Evolutionary conservation across 2,329 filamentous ascomycete species (phyloP), one percentile per base, ranked within the genome.

Genomic region (Phyllosticta paracitricarpa): DNA sequence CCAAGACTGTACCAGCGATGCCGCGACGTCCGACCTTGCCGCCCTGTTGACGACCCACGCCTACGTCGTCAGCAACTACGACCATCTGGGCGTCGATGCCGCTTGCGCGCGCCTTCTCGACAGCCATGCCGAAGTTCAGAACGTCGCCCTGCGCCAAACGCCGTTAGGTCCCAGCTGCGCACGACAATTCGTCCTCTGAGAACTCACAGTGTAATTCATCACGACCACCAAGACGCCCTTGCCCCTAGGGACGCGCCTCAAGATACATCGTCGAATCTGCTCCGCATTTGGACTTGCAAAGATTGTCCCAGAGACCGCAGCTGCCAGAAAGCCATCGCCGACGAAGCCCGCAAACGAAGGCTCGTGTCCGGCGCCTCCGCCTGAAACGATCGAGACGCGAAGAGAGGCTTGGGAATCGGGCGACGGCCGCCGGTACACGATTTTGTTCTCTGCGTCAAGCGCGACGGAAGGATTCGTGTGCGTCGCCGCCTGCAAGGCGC

Each of bases 1-100:
- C 89, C 25, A 97, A 78, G 51, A 96, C 89, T 5, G 91, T 95
- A 33, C 93, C 93, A 2, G 91, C 92, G 72, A 97, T 94, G 59
- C 93, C 93, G 70, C 93, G 83, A 58, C 93, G 80, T 1, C 93
- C 93, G 17, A 97, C 93, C 72, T 97, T 97, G n/a, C 93, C 92
- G 10, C 89, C 87, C 71, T 87, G 87, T 58, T 78, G 80, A 62
- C 91, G 81, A 1, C 92, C 92, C 54, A 97, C 92, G 53, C 92
- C 91, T 2, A 92, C 91, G 73, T 97, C 93, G 69, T 97, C 93
- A 5, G 87, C 91, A 7, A 97, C 90, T 8, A 96, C 88, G 9
- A 96, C 85, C 88, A 97, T 96, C 72, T 96, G 89, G 0, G 89
- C 89, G 19, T 85, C 77, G 25, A 91, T 75, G 0, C 91, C 92